Evolutionary conservation across 2,329 filamentous ascomycete species (phyloP).

Genomic region (Fusarium verticillioides): DNA sequence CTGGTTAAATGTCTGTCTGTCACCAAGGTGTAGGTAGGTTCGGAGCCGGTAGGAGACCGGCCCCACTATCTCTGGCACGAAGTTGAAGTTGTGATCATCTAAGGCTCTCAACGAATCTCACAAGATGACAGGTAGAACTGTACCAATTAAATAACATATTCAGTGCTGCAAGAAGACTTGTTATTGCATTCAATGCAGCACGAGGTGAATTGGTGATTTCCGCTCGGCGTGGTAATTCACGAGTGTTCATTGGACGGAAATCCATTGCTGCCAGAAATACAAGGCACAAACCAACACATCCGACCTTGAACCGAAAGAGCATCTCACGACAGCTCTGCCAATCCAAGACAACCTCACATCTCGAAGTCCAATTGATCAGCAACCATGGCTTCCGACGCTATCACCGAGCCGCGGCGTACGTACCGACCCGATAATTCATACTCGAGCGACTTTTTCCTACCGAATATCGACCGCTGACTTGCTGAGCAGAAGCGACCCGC

Average conservation of each 20-base stretch:
- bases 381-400: slow-evolving; percentile 53
- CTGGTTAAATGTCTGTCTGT: not conserved
- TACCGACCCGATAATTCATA: slow-evolving; percentile 18
- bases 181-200: too few species aligned
- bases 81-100: slow-evolving; percentile 4
- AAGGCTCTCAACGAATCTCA: not conserved
- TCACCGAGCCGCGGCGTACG: slow-evolving; percentile 54
- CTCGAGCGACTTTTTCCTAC: slow-evolving; percentile 16
- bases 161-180: too few species aligned
- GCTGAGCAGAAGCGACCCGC: slow-evolving; percentile 74
- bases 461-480: slow-evolving; percentile 38
- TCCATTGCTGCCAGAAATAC: slow-evolving; percentile 39
- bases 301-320: slow-evolving; percentile 46
- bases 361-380: slow-evolving; percentile 50
- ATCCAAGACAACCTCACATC: slow-evolving; percentile 44
- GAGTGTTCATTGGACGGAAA: slow-evolving; percentile 33
- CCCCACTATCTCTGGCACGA: slow-evolving; percentile 26
- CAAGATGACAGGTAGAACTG: too few species aligned
- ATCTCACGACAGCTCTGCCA: slow-evolving; percentile 44
- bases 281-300: slow-evolving; percentile 42
- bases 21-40: slow-evolving; percentile 2
- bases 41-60: slow-evolving; percentile 15
- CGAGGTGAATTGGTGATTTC: not conserved
- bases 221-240: slow-evolving; percentile 45
- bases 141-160: too few species aligned